phyloP scores from a whole-genome alignment of 73 alveolate genomes.

The Paramecium biaurelia region DNA sequence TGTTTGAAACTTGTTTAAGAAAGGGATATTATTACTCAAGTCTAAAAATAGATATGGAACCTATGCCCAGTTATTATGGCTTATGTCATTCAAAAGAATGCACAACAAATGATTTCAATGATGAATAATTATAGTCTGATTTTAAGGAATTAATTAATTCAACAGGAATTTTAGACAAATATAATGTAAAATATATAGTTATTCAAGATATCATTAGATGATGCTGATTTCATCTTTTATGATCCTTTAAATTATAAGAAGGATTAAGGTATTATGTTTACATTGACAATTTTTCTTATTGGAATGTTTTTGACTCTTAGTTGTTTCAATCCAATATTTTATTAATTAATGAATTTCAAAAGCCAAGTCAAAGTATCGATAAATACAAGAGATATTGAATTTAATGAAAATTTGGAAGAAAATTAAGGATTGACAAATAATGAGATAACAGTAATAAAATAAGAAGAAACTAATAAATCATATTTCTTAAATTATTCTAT shows the following conservation, averaged over 20 bases:
- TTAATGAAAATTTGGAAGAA: neutral
- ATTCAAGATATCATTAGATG: neutral
- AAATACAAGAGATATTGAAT: neutral
- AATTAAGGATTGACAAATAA: neutral
- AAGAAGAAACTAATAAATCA: neutral
- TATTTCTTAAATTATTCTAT: neutral
- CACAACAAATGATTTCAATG: neutral
- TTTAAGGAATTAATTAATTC: neutral
- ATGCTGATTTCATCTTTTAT: neutral
- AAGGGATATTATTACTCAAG: neutral
- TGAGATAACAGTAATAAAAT: neutral
- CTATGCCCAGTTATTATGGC: neutral
- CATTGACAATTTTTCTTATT: neutral
- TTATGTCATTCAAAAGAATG: constrained; percentile 9
- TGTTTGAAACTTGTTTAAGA: constrained; percentile 16
- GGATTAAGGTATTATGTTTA: neutral
- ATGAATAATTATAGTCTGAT: neutral
- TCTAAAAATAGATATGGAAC: neutral
- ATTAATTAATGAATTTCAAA: neutral
- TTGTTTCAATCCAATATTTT: neutral
- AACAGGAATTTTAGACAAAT: neutral
- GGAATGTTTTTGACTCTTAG: neutral
- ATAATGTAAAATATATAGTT: neutral
- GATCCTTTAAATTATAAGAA: neutral
- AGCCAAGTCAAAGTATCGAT: neutral